These are phyloP conservation scores for Candida nitratophila DNA, from an alignment of 805 yeast genomes.

Conservation along the genomic window DNA sequence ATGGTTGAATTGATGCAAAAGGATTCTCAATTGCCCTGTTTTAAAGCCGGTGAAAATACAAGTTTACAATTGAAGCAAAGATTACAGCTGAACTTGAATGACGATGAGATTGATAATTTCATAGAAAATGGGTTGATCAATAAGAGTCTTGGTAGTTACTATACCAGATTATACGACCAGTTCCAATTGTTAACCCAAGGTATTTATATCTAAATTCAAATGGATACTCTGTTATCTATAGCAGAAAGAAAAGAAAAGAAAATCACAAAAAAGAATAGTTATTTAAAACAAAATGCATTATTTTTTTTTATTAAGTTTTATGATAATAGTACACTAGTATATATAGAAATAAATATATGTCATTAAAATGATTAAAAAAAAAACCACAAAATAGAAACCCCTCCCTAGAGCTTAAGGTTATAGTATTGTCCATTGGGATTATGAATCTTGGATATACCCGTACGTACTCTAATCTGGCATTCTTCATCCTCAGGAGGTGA, in stretches of 20 bases:
- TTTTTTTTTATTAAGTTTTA: background rate
- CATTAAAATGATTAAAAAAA: too few species aligned
- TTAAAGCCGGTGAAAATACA: conserved; percentile 80
- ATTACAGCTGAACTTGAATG: conserved; percentile 69
- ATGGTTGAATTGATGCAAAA: conserved; percentile 93
- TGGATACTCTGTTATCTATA: too few species aligned
- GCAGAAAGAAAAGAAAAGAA: too few species aligned
- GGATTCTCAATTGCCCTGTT: conserved; percentile 87
- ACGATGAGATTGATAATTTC: conserved; percentile 63
- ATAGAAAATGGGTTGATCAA: conserved; percentile 73
- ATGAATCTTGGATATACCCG: conserved; percentile 33
- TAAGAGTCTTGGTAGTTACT: conserved; percentile 79
- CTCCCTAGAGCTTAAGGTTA: conserved; percentile 17
- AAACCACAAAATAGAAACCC: too few species aligned
- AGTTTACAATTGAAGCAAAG: conserved; percentile 74
- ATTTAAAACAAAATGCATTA: conserved; percentile 6
- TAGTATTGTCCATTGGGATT: conserved; percentile 30
- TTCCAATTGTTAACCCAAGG: conserved; percentile 95
- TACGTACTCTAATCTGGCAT: conserved; percentile 34
- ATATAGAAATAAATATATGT: too few species aligned
- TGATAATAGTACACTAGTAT: background rate
- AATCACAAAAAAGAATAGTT: too few species aligned
- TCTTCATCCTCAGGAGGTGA: conserved; percentile 20
- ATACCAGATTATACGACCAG: conserved; percentile 90
- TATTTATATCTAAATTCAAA: conserved; percentile 77